Base-by-base conservation (phyloP, 1,139 yeast genomes). In the Suhomyces taliae region DNA sequence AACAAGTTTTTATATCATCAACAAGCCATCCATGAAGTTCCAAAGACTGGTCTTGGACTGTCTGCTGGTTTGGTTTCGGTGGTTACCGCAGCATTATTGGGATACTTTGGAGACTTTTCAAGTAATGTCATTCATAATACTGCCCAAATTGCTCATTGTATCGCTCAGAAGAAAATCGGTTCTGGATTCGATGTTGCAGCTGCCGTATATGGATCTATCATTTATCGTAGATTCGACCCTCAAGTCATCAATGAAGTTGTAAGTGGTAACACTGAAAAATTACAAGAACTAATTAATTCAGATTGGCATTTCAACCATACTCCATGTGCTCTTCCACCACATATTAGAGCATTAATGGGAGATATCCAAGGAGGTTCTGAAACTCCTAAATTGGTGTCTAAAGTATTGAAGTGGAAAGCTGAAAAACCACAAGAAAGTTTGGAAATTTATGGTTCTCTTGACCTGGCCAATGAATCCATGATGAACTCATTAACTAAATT, bases 161-260 rank as follows among this genome's bases (percentile, higher is more conserved):
- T 81, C 47, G 98, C 99, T 2, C 99, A 93, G 63, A 88, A 89
- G 39, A 95, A 95, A 64, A 84, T 93, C 27, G 99, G 99, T 0
- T 89, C 97, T 3, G 99, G 99, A 0, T 93, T 93, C 64, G 99
- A 93, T 62, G 95, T 95, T 37, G 98, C 96, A 0, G 85, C 98
- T 8, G 99, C 99, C 0, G 85, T 89, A 0, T 93, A 78, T 65
- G 99, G 99, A 2, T 87, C 97, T 0, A 87, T 91, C 40, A 76
- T 83, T 6, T 93, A 93, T 65, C 76, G 80, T 36, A 72, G 99
- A 51, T 93, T 93, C 59, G 68, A 70, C 8, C 88, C 90, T 0
- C 58, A 54, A 9, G 54, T 83, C 33, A 78, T 87, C 36, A 70
- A 75, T 37, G 36, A 6, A 32, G 50, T 36, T 19, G 42, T 41